phyloP scores from a whole-genome alignment of 1,284 basidiomycete species.

The Ceratobasidium sp. region DNA sequence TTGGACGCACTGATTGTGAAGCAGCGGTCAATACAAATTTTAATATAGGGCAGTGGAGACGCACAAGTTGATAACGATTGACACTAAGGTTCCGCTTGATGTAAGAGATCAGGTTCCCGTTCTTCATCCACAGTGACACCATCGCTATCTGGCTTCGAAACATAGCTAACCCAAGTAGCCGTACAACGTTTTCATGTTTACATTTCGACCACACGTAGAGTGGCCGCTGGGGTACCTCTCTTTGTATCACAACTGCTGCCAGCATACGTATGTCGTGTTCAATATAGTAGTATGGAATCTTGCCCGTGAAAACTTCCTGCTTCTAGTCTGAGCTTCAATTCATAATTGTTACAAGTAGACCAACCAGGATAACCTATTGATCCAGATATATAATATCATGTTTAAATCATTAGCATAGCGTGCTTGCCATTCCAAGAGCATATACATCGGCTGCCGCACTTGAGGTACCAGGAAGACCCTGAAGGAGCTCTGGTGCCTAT shows the following conservation, averaged over 20 bases:
- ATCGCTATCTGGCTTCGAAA: no score
- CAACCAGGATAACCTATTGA: conserved; percentile 7
- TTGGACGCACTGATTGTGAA: background rate
- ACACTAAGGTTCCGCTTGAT: background rate
- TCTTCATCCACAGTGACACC: no score
- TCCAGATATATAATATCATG: background rate
- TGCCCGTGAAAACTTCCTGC: conserved; percentile 8
- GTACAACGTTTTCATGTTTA: background rate
- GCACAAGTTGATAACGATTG: background rate
- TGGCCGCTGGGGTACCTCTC: no score
- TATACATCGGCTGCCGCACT: conserved; percentile 16
- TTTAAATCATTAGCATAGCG: no score
- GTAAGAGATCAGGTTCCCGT: background rate
- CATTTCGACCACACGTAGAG: conserved; percentile 11
- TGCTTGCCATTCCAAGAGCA: conserved; percentile 33
- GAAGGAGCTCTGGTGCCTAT: no score
- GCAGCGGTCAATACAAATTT: background rate
- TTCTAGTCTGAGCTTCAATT: background rate
- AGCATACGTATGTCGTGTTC: no score
- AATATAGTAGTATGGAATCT: conserved; percentile 7
- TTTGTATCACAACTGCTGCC: no score
- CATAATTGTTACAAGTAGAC: background rate
- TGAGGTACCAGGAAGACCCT: no score
- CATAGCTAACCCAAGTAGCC: conserved; percentile 8
- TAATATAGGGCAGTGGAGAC: background rate